Evolutionary conservation across 2,329 filamentous ascomycete genomes (phyloP).

Genomic region (Apiospora rasikravindrae): DNA sequence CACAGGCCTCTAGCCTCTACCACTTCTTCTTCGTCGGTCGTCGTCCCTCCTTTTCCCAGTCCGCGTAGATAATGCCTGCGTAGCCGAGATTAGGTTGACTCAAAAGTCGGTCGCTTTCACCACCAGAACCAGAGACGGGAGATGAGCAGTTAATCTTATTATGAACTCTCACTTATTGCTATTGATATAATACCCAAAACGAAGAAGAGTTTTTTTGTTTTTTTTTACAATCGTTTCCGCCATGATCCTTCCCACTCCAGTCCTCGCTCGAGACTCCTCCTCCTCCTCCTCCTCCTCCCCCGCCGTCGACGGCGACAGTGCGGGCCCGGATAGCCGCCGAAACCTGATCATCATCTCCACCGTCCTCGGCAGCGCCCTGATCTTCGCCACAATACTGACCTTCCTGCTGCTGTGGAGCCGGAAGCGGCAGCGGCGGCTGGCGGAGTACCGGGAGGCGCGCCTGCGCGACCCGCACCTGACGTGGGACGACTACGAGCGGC

Average conservation of each 20-base stretch:
- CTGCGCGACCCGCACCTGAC: conserved; percentile 29
- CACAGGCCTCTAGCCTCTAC: not conserved
- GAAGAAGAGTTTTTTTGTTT: not conserved
- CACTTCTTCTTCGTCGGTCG: not conserved
- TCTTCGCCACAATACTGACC: conserved; percentile 1
- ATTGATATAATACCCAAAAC: not conserved
- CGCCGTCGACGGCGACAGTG: not conserved
- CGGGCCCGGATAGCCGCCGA: conserved; percentile 3
- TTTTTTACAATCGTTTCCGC: not conserved
- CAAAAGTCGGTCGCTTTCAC: conserved; percentile 9
- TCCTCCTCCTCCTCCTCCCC: no score
- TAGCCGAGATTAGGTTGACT: conserved; percentile 13
- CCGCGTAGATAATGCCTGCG: not conserved
- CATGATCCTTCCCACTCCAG: not conserved
- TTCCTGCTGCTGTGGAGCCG: conserved; percentile 21
- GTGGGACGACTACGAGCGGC: conserved; percentile 30
- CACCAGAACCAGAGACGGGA: not conserved
- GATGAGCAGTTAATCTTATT: conserved; percentile 4
- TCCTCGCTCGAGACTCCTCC: not conserved
- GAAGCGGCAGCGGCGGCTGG: conserved; percentile 16
- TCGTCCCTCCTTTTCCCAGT: not conserved
- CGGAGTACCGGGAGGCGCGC: conserved; percentile 25
- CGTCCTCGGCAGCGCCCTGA: conserved; percentile 15
- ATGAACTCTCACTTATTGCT: not conserved
- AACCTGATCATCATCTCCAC: conserved; percentile 22